Conservation (phyloP, 345 rosid genomes). For the Populus simonii region DNA sequence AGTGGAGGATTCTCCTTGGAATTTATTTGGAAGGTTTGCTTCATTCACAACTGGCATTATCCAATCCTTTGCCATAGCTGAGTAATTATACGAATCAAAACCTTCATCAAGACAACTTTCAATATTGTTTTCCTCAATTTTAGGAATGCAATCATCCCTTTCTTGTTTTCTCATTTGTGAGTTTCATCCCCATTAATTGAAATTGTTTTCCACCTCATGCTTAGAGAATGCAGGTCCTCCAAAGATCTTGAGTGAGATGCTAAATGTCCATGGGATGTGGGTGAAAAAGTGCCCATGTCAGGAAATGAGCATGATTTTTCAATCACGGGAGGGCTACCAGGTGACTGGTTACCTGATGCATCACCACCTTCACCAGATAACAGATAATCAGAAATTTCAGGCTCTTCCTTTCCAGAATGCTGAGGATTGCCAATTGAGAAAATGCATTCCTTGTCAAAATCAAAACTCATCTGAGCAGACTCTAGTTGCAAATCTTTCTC, state of each 20-base stretch:
- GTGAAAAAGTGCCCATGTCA: conserved; percentile 30
- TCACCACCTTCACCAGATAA: conserved; percentile 41
- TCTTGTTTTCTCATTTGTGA: conserved; percentile 30
- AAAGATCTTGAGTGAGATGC: conserved; percentile 51
- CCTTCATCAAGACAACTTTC: conserved; percentile 44
- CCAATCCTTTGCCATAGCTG: conserved; percentile 67
- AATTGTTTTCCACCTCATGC: conserved; percentile 33
- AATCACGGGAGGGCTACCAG: conserved; percentile 34
- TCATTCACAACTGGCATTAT: conserved; percentile 60
- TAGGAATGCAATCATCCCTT: conserved; percentile 24
- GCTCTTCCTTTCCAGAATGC: conserved; percentile 45
- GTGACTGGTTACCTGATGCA: conserved; percentile 39
- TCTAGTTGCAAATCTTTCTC: conserved; percentile 36
- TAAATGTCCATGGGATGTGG: conserved; percentile 31
- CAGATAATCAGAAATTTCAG: conserved; percentile 38
- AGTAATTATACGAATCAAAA: conserved; percentile 50
- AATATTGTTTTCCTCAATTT: conserved; percentile 30
- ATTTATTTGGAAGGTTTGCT: conserved; percentile 27
- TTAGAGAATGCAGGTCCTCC: conserved; percentile 49
- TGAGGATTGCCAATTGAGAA: conserved; percentile 62
- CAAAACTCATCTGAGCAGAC: conserved; percentile 45
- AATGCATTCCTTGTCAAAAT: conserved; percentile 41
- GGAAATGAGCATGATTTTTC: conserved; percentile 62
- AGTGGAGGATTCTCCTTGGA: conserved; percentile 46
- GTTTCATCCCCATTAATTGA: conserved; percentile 35